phyloP scores from a whole-genome alignment of 495 filamentous ascomycete species.

The Recurvomyces mirabilis region DNA sequence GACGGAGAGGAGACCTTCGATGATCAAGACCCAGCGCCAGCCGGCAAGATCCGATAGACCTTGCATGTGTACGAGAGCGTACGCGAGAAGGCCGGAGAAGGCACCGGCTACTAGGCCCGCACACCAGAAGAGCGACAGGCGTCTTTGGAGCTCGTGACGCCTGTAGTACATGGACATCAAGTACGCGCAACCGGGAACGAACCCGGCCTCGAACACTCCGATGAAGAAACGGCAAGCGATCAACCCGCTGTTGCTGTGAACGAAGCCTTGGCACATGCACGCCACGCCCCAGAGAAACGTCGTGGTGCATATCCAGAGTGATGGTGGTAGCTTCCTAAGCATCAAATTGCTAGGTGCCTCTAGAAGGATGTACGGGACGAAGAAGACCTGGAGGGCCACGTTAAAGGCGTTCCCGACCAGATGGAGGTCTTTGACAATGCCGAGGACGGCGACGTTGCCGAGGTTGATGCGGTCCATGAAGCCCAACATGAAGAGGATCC shows the following conservation, averaged over 20 bases:
- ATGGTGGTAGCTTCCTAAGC: slow-evolving; percentile 51
- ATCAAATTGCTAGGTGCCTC: slow-evolving; percentile 56
- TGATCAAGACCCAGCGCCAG: slow-evolving; percentile 56
- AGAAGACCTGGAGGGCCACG: slow-evolving; percentile 50
- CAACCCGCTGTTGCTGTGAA: slow-evolving; percentile 42
- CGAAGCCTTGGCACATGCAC: slow-evolving; percentile 39
- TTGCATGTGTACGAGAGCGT: slow-evolving; percentile 22
- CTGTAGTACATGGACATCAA: slow-evolving; percentile 48
- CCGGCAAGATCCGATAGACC: slow-evolving; percentile 44
- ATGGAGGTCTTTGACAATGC: slow-evolving; percentile 45
- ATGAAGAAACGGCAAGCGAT: slow-evolving; percentile 47
- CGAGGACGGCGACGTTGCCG: slow-evolving; percentile 49
- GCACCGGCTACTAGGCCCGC: slow-evolving; percentile 55
- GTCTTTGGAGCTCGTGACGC: slow-evolving; percentile 47
- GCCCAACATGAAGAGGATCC: slow-evolving; percentile 34
- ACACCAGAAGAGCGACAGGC: slow-evolving; percentile 56
- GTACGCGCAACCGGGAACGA: slow-evolving; percentile 38
- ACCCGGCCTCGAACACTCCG: slow-evolving; percentile 48
- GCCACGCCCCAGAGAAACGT: slow-evolving; percentile 42
- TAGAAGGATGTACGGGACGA: slow-evolving; percentile 51
- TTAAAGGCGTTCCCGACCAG: slow-evolving; percentile 47
- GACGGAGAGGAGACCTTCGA: slow-evolving; percentile 1
- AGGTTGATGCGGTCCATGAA: slow-evolving; percentile 26
- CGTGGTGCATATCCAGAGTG: slow-evolving; percentile 40
- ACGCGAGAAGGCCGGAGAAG: slow-evolving; percentile 60